These are phyloP conservation scores for Solanum raphanifolium DNA, from an alignment of 257 asterid species.

Conservation along the genomic window DNA sequence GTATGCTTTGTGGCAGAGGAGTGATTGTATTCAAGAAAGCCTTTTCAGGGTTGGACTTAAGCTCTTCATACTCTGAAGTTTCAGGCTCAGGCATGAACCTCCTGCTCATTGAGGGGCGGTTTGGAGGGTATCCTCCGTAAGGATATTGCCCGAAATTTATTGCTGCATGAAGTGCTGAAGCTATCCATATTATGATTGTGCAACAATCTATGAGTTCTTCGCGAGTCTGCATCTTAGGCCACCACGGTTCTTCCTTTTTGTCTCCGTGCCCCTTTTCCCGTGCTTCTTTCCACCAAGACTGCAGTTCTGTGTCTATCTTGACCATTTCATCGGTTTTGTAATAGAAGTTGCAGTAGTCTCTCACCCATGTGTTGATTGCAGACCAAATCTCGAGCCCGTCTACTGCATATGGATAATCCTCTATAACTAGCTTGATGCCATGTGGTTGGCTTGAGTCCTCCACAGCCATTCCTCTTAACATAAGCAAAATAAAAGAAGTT, in stretches of 20 bases:
- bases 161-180: slow-evolving; percentile 87
- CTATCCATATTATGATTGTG: slow-evolving; percentile 70
- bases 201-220: slow-evolving; percentile 47
- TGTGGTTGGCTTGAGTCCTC: slow-evolving; percentile 46
- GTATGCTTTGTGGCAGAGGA: slow-evolving; percentile 40
- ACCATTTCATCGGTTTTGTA: slow-evolving; percentile 37
- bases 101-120: slow-evolving; percentile 59
- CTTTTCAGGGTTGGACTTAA: slow-evolving; percentile 44
- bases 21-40: slow-evolving; percentile 56
- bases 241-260: slow-evolving; percentile 61
- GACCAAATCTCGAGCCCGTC: slow-evolving; percentile 79
- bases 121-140: slow-evolving; percentile 60
- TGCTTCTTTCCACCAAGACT: slow-evolving; percentile 71
- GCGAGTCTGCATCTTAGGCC: slow-evolving; percentile 63
- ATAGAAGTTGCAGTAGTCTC: slow-evolving; percentile 57
- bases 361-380: slow-evolving; percentile 67
- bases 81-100: slow-evolving; percentile 53
- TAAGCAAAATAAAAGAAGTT: neutral
- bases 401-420: slow-evolving; percentile 80
- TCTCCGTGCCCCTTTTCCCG: slow-evolving; percentile 66
- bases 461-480: slow-evolving; percentile 1
- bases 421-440: slow-evolving; percentile 52
- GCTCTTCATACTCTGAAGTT: slow-evolving; percentile 53
- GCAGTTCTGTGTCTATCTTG: slow-evolving; percentile 49
- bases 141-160: slow-evolving; percentile 72